Base-by-base conservation (phyloP, 75 land plant genomes). In the Selaginella tamariscina region DNA sequence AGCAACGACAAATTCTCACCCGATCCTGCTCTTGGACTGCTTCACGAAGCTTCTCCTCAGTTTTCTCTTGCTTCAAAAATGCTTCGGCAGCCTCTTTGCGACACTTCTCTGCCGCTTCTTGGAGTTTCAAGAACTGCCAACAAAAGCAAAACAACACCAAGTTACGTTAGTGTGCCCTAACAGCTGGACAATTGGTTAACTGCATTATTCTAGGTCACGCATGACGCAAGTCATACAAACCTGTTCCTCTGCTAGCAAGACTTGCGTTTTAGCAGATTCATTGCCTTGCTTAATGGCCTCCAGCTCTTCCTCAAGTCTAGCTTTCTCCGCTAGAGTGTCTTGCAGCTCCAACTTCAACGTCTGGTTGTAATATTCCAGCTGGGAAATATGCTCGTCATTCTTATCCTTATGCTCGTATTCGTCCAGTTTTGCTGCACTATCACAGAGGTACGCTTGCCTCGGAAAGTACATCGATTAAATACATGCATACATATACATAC, bases 311-410 rank as follows among this genome's bases (percentile, higher is more conserved):
- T 29, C 20, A 27, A 67, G 27, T 2, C n/a, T n/a, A 27, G 32
- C 26, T 33, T 67, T 67, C 68, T 67, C 68, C 68, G 32, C 33
- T 32, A 32, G 5, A 32, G 31, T 1, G 26, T 1, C 31, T 67
- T 67, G 49, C 1, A 67, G 8, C 33, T 67, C 68, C 33, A 2
- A 26, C 26, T 67, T 67, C 68, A 67, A 67, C 1, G 68, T 32
- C 21, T 67, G 32, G 26, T 67, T 67, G 49, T n/a, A 24, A 32
- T 21, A 32, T 33, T 32, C 31, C 2, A 67, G 68, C 54, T 67
- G 68, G 11, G 49, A 32, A n/a, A 18, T 67, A 2, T 24, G 33
- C 15, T n/a, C 1, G 32, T 29, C 54, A 32, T 29, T 5, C 24
- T 8, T 67, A 20, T 67, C 21, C 1, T 32, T 32, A 26, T 67